Evolutionary conservation across 148 eudicot genomes (phyloP).

Genomic region (Chenopodium suecicum): DNA sequence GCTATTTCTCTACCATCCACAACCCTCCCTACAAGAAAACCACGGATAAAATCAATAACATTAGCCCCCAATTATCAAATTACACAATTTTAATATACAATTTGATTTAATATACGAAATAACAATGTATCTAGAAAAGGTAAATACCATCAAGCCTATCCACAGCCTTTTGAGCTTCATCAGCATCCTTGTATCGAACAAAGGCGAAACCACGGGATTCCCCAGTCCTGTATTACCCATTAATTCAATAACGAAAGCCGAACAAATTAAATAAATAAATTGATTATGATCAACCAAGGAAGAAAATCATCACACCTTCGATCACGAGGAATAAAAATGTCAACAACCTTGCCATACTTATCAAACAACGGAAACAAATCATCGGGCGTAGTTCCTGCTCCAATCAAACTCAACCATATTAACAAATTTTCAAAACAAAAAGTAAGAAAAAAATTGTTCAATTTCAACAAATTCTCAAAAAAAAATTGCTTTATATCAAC

Average conservation of each 20-base stretch:
- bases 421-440: not conserved
- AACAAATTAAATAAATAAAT: no score
- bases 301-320: conserved; percentile 39
- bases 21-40: conserved; percentile 46
- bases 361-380: conserved; percentile 80
- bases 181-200: conserved; percentile 91
- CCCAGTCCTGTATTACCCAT: conserved; percentile 58
- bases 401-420: not conserved
- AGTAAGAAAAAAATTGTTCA: no score
- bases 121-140: not conserved
- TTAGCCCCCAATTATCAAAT: not conserved
- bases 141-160: conserved; percentile 82
- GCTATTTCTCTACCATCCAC: conserved; percentile 96
- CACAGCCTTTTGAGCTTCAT: conserved; percentile 86
- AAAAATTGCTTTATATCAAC: no score
- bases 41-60: not conserved
- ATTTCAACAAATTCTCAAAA: no score
- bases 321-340: conserved; percentile 67
- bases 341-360: conserved; percentile 73
- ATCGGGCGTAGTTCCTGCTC: conserved; percentile 62
- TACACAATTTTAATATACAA: no score
- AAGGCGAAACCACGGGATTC: conserved; percentile 95
- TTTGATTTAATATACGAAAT: not conserved
- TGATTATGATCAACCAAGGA: not conserved
- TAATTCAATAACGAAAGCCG: not conserved